phyloP scores from a whole-genome alignment of 805 yeast species.

The Candida silvicultrix region DNA sequence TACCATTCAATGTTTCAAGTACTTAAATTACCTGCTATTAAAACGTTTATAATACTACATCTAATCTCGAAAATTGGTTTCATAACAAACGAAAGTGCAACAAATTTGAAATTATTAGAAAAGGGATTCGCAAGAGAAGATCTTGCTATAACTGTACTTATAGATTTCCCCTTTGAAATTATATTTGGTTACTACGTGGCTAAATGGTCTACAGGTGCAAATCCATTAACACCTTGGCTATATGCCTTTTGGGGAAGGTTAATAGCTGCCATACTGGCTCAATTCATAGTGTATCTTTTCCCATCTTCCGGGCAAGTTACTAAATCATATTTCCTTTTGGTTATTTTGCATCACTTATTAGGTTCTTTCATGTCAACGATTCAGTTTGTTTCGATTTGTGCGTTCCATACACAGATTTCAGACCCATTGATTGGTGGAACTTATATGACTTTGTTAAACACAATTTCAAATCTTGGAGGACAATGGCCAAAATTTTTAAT shows the following conservation, averaged over 20 bases:
- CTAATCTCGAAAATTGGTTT: constrained; percentile 84
- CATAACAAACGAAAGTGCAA: constrained; percentile 94
- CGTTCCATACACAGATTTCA: constrained; percentile 92
- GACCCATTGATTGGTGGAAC: constrained; percentile 97
- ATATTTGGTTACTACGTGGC: constrained; percentile 95
- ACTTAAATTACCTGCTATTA: constrained; percentile 64
- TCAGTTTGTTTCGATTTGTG: constrained; percentile 90
- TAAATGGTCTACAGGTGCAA: constrained; percentile 78
- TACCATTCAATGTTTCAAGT: constrained; percentile 64
- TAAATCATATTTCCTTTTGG: constrained; percentile 52
- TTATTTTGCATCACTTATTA: constrained; percentile 75
- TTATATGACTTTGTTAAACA: constrained; percentile 93
- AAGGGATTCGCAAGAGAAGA: constrained; percentile 92
- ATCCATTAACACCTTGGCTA: constrained; percentile 85
- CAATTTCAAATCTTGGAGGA: constrained; percentile 90
- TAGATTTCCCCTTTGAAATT: constrained; percentile 95
- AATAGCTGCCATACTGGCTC: constrained; percentile 70
- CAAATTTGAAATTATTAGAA: constrained; percentile 84
- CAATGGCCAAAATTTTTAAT: constrained; percentile 94
- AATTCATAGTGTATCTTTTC: constrained; percentile 61
- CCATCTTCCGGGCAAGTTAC: constrained; percentile 50
- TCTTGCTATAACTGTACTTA: constrained; percentile 82
- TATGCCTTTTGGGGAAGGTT: constrained; percentile 80
- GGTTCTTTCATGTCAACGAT: constrained; percentile 92
- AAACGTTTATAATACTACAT: constrained; percentile 66